Conservation (phyloP, 768 basidiomycete species). For the Leucocoprinus sp. region DNA sequence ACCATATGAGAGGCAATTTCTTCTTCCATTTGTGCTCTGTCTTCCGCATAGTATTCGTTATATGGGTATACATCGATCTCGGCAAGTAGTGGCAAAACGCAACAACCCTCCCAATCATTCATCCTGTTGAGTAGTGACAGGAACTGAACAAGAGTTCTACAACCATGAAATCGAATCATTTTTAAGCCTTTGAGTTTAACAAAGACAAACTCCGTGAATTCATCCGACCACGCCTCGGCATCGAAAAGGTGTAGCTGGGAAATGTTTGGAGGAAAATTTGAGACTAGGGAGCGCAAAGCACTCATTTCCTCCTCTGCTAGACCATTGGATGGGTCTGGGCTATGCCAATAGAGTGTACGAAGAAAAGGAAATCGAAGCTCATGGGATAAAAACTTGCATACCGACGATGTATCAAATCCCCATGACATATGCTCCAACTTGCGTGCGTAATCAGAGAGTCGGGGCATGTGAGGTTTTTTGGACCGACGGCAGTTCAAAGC, state of each 20-base stretch:
- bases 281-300: neutral
- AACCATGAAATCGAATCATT: neutral
- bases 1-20: conserved; percentile 1
- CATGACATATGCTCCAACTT: no score
- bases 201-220: neutral
- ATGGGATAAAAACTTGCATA: neutral
- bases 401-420: no score
- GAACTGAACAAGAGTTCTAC: neutral
- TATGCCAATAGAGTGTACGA: neutral
- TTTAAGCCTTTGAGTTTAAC: neutral
- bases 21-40: no score
- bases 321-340: neutral
- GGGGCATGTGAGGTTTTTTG: no score
- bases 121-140: neutral
- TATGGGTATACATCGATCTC: neutral
- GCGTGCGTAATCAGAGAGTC: no score
- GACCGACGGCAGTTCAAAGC: no score
- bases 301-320: neutral
- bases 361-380: neutral
- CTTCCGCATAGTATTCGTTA: no score
- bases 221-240: neutral
- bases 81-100: neutral
- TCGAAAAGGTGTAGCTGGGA: neutral
- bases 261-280: neutral
- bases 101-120: neutral